phyloP scores from a whole-genome alignment of 75 land plant genomes.

The Pinus albicaulis region DNA sequence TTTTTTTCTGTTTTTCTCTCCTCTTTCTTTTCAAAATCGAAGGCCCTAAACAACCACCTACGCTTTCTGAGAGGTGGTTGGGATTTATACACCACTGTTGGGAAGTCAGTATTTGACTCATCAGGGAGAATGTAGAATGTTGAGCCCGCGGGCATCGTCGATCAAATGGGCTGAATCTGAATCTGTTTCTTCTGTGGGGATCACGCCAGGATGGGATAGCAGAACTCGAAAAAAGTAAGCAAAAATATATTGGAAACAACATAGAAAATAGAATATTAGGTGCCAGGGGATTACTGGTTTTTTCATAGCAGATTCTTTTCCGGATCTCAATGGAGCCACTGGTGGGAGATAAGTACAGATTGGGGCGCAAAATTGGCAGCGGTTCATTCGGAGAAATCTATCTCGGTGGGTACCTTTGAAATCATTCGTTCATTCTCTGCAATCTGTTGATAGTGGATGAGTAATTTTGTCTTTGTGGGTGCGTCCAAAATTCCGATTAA shows the following conservation, averaged over 20 bases:
- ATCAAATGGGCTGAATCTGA: background rate
- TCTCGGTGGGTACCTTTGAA: background rate
- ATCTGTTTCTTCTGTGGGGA: background rate
- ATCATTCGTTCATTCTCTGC: background rate
- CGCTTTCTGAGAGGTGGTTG: background rate
- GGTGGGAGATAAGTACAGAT: constrained; percentile 66
- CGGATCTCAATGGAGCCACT: constrained; percentile 49
- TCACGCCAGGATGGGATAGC: constrained; percentile 4
- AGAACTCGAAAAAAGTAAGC: too few species aligned
- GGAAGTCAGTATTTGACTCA: background rate
- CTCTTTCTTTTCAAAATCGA: too few species aligned
- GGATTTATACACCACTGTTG: background rate
- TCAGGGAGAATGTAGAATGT: background rate
- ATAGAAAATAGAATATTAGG: background rate
- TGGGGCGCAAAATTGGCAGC: constrained; percentile 82
- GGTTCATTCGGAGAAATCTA: constrained; percentile 74
- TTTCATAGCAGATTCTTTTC: background rate
- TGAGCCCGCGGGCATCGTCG: background rate
- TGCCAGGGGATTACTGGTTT: background rate
- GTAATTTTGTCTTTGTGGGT: background rate
- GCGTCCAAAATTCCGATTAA: background rate
- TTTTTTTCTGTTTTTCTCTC: too few species aligned
- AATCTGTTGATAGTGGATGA: background rate
- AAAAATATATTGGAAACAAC: too few species aligned
- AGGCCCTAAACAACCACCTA: background rate